Percentiles rank a stretch among this genome's conserved stretches.
Conservation (phyloP, 169 alveolate genomes). For the Cryptosporidium sp. region DNA sequence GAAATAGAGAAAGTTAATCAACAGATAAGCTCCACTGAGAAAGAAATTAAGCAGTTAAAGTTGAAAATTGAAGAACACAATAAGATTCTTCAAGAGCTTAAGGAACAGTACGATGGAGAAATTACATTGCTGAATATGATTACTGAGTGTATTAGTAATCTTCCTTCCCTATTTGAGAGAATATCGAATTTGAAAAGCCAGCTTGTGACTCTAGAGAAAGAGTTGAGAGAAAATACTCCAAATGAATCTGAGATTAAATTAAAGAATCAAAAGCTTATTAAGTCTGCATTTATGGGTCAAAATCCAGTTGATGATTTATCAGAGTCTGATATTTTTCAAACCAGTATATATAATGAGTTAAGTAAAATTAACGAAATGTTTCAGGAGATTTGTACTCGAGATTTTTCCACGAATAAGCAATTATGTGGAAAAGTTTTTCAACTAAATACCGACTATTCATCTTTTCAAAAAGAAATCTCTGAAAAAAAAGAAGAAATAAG, state of each 20-base stretch:
- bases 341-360: constrained; percentile 14
- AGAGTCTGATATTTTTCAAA: neutral
- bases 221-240: constrained; percentile 9
- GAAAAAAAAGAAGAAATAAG: constrained; percentile 20
- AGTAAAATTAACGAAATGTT: neutral
- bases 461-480: constrained; percentile 2
- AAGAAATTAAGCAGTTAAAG: constrained; percentile 6
- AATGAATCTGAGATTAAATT: neutral
- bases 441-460: neutral
- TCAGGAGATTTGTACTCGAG: constrained; percentile 4
- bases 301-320: neutral
- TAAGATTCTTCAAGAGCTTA: neutral
- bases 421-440: constrained; percentile 1
- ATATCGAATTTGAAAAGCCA: neutral
- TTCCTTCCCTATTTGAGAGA: constrained; percentile 14
- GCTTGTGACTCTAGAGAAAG: neutral
- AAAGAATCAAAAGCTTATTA: constrained; percentile 9
- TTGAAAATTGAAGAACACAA: neutral
- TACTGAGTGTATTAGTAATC: constrained; percentile 46
- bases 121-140: constrained; percentile 14
- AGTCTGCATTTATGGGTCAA: constrained; percentile 11
- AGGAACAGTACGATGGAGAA: constrained; percentile 27
- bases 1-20: neutral
- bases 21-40: neutral
- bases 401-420: neutral